Conservation (phyloP, 1,139 yeast genomes). For the Debaryomyces fabryi region DNA sequence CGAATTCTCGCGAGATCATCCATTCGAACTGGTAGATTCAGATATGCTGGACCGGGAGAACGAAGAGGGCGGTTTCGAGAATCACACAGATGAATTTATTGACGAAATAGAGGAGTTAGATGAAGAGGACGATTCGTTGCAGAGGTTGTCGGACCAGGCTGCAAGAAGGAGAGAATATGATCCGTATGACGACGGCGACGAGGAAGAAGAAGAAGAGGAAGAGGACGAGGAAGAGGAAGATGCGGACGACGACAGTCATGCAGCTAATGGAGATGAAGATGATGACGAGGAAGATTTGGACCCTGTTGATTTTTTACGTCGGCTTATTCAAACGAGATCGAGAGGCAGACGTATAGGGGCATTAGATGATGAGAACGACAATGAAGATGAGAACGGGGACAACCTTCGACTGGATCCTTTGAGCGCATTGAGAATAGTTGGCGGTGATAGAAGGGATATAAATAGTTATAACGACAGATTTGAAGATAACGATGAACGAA, state of each 20-base stretch:
- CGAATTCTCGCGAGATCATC: constrained; percentile 3
- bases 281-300: constrained; percentile 26
- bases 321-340: constrained; percentile 24
- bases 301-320: constrained; percentile 28
- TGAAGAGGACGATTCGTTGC: constrained; percentile 27
- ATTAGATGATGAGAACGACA: constrained; percentile 6
- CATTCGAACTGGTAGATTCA: constrained; percentile 12
- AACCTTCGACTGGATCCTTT: constrained; percentile 30
- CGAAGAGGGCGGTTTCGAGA: constrained; percentile 13
- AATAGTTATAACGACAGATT: constrained; percentile 10
- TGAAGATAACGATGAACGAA: constrained; percentile 8
- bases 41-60: constrained; percentile 18
- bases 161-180: constrained; percentile 17
- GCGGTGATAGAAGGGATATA: constrained; percentile 16
- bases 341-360: constrained; percentile 12
- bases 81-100: constrained; percentile 18
- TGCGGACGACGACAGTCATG: constrained; percentile 6
- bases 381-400: constrained; percentile 23
- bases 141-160: constrained; percentile 26
- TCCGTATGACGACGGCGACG: constrained; percentile 11
- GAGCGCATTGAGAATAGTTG: constrained; percentile 29
- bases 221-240: constrained; percentile 10
- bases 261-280: constrained; percentile 14
- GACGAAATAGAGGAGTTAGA: constrained; percentile 19
- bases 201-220: constrained; percentile 13